These are phyloP conservation scores for Climacium dendroides DNA, from an alignment of 225 moss, liverwort and hornwort genomes.

Conservation along the genomic window DNA sequence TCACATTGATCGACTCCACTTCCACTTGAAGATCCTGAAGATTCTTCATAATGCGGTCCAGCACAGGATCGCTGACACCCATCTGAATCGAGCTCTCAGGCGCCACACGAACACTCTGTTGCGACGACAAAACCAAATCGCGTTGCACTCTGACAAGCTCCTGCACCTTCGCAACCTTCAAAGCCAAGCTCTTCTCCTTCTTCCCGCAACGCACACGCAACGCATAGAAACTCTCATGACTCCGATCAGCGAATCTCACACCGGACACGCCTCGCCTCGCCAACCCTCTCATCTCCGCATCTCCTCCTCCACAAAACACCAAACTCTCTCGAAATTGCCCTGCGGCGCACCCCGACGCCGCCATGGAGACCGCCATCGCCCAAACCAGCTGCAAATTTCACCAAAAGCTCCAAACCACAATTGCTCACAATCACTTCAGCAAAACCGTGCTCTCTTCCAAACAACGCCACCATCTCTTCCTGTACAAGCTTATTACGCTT, in stretches of 20 bases:
- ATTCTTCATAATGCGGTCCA: conserved; percentile 3
- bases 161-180: conserved; percentile 27
- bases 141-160: conserved; percentile 27
- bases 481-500: neutral
- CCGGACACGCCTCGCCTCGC: neutral
- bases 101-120: neutral
- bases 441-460: neutral
- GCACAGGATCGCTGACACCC: neutral
- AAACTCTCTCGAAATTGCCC: neutral
- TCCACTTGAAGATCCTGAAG: conserved; percentile 9
- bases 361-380: conserved; percentile 2
- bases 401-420: neutral
- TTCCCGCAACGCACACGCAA: conserved; percentile 36
- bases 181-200: conserved; percentile 11
- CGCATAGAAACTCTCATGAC: conserved; percentile 32
- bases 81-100: neutral
- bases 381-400: neutral
- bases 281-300: neutral
- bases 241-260: neutral
- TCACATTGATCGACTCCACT: conserved; percentile 18
- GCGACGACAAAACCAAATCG: conserved; percentile 13
- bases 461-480: neutral
- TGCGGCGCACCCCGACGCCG: neutral
- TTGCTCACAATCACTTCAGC: neutral
- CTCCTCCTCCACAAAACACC: neutral